Evolutionary conservation across 2,329 filamentous ascomycete genomes (phyloP).

Genomic region (Parastagonospora nodorum): DNA sequence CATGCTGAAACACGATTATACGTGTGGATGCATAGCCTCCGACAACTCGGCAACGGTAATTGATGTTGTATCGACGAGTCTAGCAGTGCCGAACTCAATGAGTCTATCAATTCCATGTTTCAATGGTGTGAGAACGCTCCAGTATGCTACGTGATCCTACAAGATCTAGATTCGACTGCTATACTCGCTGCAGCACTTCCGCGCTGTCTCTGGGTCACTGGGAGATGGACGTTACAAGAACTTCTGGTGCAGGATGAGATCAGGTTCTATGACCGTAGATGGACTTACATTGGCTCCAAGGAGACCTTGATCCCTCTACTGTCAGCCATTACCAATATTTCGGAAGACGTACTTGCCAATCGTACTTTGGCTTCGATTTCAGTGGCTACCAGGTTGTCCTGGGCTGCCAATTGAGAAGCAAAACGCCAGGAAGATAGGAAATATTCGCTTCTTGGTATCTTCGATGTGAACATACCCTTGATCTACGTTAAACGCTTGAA

Average conservation of each 20-base stretch:
- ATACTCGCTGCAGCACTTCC: not conserved
- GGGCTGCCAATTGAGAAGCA: slow-evolving; percentile 22
- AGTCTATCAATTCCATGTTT: slow-evolving; percentile 25
- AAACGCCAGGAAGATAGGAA: slow-evolving; percentile 19
- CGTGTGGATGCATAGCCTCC: no score
- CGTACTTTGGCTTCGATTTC: slow-evolving; percentile 6
- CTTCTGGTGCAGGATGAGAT: slow-evolving; percentile 10
- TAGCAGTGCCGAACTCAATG: slow-evolving; percentile 9
- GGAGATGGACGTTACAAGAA: slow-evolving; percentile 25
- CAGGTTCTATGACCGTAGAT: slow-evolving; percentile 5
- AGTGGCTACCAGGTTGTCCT: slow-evolving; percentile 19
- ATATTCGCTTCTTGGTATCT: slow-evolving; percentile 21
- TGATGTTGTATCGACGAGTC: slow-evolving; percentile 24
- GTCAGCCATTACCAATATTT: slow-evolving; percentile 8
- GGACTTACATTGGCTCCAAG: slow-evolving; percentile 5
- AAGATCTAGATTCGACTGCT: slow-evolving; percentile 5
- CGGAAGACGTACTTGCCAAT: not conserved
- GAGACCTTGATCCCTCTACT: slow-evolving; percentile 1
- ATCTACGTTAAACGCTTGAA: slow-evolving; percentile 34
- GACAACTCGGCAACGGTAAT: no score
- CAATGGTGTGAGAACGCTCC: slow-evolving; percentile 13
- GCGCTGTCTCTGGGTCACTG: slow-evolving; percentile 20
- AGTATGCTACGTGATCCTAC: slow-evolving; percentile 15
- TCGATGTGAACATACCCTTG: slow-evolving; percentile 28
- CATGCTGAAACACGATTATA: no score